Base-by-base conservation (phyloP, 108 stramenopile genomes). In the Chaetoceros tenuissimus region DNA sequence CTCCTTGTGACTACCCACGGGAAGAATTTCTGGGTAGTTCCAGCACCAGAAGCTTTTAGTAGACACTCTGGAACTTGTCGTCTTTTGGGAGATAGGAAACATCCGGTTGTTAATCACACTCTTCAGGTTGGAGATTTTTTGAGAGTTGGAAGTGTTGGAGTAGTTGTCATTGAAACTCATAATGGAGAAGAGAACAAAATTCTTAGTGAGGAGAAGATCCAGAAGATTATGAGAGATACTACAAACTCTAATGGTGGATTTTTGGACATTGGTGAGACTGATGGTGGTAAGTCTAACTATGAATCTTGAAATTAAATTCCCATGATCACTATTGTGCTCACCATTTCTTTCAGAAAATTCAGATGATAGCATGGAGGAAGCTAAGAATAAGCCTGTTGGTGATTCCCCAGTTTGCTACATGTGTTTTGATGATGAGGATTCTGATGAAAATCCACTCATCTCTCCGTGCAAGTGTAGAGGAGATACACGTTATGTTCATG, bases 31-130 rank as follows among this genome's bases (percentile, higher is more conserved):
- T 93, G 89, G 73, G 91, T 91, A 5, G 92, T 96, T 7, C 92
- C 97, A n/a, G 94, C 94, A 1, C 95, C 97, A 2, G 97, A 97
- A 69, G 92, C 92, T 1, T 97, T 97, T 66, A 89, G 86, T 43
- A 88, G 95, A 24, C 96, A 96, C 67, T 93, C 94, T 0, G 96
- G 96, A 46, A 97, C 95, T 19, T 97, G 96, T 53, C 82, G 89
- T 27, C 60, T 97, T 49, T 69, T 97, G 49, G 96, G 96, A n/a
- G 96, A 96, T 61, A 63, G 88, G 51, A 88, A 88, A 44, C 89
- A 94, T 59, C 83, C 82, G 2, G 78, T 87, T 10, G 81, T 85
- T 0, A 61, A 75, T 26, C 89, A 94, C 53, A 75, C 69, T 0
- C 64, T 94, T 43, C 75, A 89, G 59, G 92, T 94, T 47, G 91